Evolutionary conservation across 345 rosid species (phyloP), one percentile per base, ranked within the genome.

Genomic region (Heritiera littoralis): DNA sequence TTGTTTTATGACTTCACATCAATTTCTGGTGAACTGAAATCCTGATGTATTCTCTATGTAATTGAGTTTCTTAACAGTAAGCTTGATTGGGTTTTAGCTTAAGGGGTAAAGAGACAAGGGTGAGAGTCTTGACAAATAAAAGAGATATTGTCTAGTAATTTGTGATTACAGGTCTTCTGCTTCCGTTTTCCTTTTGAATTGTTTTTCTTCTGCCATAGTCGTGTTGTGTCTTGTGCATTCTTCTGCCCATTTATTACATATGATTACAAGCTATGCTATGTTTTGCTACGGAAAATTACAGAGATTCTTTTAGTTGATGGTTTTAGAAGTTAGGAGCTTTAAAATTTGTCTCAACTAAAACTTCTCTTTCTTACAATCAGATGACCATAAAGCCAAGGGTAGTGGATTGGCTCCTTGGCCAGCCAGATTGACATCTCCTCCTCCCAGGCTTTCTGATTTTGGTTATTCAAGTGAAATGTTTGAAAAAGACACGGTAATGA

Each of bases 361-460:
- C 59, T 23, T 32, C 63, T 52, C 52, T 49, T 38, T 83, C 68
- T 75, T 84, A 49, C 64, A 51, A 49, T 82, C 85, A 94, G 99
- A 89, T 86, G 92, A 89, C 80, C 98, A 94, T 20, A 85, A 77
- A 82, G 89, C 84, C 28, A 87, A 88, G 83, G 99, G 98, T 66
- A 93, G 98, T 85, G 98, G 92, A 43, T 89, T 96, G 89, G 94
- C 97, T 77, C 98, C 99, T 56, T 96, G 99, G 99, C 99, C 99
- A 18, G 92, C 98, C 77, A 89, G 99, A 72, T 75, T 90, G 86
- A 94, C 90, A 52, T 79, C 95, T 72, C 89, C 97, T 79, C 91
- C 98, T 81, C 97, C 95, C 8, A 87, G 98, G 65, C 95, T 96
- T 83, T 89, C 95, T 56, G 99, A 96, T 81, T 92, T 94, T 79